Conservation (phyloP, 2,329 filamentous ascomycete genomes). For the Corinectria fuckeliana region DNA sequence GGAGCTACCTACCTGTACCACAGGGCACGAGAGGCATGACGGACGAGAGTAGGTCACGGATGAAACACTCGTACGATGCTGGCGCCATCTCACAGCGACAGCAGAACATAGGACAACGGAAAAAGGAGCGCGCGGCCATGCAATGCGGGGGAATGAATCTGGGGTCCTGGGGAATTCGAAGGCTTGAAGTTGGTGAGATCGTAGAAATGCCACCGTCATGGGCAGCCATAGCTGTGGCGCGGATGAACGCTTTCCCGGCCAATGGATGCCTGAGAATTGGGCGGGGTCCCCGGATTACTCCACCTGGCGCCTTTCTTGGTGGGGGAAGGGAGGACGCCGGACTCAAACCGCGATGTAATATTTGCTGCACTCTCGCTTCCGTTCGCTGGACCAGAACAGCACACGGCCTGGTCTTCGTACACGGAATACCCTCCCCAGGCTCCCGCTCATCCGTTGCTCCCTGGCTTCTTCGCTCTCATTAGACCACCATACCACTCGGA, state of each 20-base stretch:
- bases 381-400: neutral
- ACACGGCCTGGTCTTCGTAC: slow-evolving; percentile 2
- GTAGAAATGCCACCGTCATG: neutral
- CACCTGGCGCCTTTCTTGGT: slow-evolving; percentile 7
- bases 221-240: slow-evolving; percentile 17
- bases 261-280: slow-evolving; percentile 20
- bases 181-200: slow-evolving; percentile 11
- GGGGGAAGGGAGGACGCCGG: slow-evolving; percentile 22
- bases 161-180: slow-evolving; percentile 33
- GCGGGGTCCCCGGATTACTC: slow-evolving; percentile 19
- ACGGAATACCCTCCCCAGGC: slow-evolving; percentile 5
- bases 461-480: neutral
- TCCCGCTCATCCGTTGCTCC: slow-evolving; percentile 4
- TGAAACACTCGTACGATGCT: slow-evolving; percentile 25
- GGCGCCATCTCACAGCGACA: slow-evolving; percentile 32
- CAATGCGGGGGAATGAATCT: slow-evolving; percentile 40
- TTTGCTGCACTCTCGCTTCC: slow-evolving; percentile 6
- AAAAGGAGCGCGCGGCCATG: slow-evolving; percentile 21
- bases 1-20: slow-evolving; percentile 31
- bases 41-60: slow-evolving; percentile 18
- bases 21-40: slow-evolving; percentile 34
- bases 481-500: neutral
- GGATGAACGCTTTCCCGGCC: slow-evolving; percentile 37
- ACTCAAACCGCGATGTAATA: slow-evolving; percentile 3
- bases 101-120: slow-evolving; percentile 6